phyloP scores from a whole-genome alignment of 495 filamentous ascomycete species.

The Hypomontagnella monticulosa region DNA sequence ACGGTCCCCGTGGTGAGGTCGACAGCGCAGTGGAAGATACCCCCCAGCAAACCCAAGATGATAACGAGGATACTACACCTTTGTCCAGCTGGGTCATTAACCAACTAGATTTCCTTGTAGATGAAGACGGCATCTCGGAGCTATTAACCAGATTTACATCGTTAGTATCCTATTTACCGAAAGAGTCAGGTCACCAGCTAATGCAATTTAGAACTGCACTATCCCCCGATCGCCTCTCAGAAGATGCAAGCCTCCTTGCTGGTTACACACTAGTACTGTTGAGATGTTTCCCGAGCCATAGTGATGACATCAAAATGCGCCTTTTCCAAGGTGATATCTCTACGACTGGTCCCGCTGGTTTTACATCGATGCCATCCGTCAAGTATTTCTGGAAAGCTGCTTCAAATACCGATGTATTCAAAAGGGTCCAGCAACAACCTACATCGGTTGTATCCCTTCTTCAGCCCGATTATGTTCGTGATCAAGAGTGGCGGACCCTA shows the following conservation, averaged over 20 bases:
- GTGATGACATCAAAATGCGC: slow-evolving; percentile 96
- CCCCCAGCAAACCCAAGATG: slow-evolving; percentile 25
- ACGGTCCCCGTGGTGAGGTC: background rate
- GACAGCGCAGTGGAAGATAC: slow-evolving; percentile 22
- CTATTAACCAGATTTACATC: slow-evolving; percentile 51
- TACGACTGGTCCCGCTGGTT: slow-evolving; percentile 48
- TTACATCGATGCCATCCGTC: slow-evolving; percentile 70
- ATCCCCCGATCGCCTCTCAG: slow-evolving; percentile 47
- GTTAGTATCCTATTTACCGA: slow-evolving; percentile 45
- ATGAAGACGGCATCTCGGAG: slow-evolving; percentile 52
- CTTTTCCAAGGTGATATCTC: slow-evolving; percentile 82
- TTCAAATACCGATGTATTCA: slow-evolving; percentile 72
- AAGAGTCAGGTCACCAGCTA: slow-evolving; percentile 14
- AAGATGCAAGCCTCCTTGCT: slow-evolving; percentile 79
- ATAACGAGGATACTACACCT: slow-evolving; percentile 35
- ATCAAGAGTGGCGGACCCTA: slow-evolving; percentile 83
- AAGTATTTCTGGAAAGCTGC: slow-evolving; percentile 91
- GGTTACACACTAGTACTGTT: slow-evolving; percentile 88
- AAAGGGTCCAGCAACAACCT: slow-evolving; percentile 41
- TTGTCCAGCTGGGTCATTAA: slow-evolving; percentile 47
- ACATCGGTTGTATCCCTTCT: slow-evolving; percentile 35
- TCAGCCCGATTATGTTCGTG: slow-evolving; percentile 23
- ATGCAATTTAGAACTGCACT: slow-evolving; percentile 38
- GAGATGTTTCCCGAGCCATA: slow-evolving; percentile 81
- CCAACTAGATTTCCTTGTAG: slow-evolving; percentile 49